Percentiles rank a stretch among this genome's conserved stretches.
Evolutionary conservation across 352 stramenopile species (phyloP).

Genomic region (Phytophthora niederhauseri): DNA sequence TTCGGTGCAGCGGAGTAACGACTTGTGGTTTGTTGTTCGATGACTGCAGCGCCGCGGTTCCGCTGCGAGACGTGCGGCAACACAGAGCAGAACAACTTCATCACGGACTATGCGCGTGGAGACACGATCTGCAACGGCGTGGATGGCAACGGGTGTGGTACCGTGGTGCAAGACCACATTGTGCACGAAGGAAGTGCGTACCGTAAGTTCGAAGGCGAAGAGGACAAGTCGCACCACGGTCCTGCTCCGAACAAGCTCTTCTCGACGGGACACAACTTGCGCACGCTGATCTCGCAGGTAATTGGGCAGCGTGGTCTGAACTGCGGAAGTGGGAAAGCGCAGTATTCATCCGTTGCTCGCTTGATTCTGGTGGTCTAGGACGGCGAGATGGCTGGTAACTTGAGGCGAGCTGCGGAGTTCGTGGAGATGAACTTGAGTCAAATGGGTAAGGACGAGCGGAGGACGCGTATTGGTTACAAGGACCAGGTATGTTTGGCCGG

Average conservation of each 20-base stretch:
- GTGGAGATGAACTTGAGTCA: constrained; percentile 97
- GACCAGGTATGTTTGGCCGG: constrained; percentile 87
- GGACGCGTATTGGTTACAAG: constrained; percentile 97
- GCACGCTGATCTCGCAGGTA: constrained; percentile 93
- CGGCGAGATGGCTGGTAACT: constrained; percentile 86
- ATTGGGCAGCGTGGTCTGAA: constrained; percentile 14
- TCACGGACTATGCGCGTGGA: constrained; percentile 88
- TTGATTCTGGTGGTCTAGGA: constrained; percentile 56
- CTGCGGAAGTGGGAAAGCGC: constrained; percentile 9
- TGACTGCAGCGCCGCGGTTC: constrained; percentile 66
- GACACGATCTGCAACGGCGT: constrained; percentile 90
- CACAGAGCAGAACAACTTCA: constrained; percentile 91
- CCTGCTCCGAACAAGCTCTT: constrained; percentile 96
- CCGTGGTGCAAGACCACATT: constrained; percentile 94
- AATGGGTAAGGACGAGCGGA: constrained; percentile 96
- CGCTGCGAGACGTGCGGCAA: constrained; percentile 89
- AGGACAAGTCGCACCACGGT: constrained; percentile 97
- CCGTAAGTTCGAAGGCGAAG: constrained; percentile 97
- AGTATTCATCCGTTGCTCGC: constrained; percentile 30
- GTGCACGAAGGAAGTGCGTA: constrained; percentile 97
- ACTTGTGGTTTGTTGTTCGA: constrained; percentile 2
- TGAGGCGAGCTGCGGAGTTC: constrained; percentile 87
- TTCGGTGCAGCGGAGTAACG: constrained; percentile 2
- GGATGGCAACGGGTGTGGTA: constrained; percentile 92
- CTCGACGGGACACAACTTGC: constrained; percentile 95